Evolutionary conservation across 805 yeast species (phyloP), one percentile per base, ranked within the genome.

Genomic region (Wickerhamomyces ciferrii): DNA sequence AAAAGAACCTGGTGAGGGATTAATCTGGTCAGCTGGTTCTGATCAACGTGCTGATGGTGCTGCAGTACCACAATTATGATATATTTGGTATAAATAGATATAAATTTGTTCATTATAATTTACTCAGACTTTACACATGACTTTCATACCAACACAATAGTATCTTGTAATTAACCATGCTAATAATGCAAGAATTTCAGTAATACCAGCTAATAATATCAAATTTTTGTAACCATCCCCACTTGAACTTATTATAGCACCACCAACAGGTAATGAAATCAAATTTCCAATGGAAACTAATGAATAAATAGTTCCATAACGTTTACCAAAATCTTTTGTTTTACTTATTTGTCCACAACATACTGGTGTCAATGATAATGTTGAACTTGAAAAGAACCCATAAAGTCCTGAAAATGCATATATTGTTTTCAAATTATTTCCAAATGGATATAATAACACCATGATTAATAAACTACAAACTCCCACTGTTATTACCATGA

Each of bases 1-100:
- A 56, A 75, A 70, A 46, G 72, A 67, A 15, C 60, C 69, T n/a
- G 55, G 65, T 23, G 78, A 75, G 2, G 53, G 58, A 14, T 61
- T 75, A 35, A 72, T 81, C 2, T 83, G 78, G 60, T 69, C 83
- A 36, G 95, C 79, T 11, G 96, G 95, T 2, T 78, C 86, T 45
- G 96, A 87, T 53, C 75, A 71, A n/a, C 72, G 96, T 44, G 95
- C 91, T n/a, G 96, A 87, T 61, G 95, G 95, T 8, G 84, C 85
- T 2, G 83, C 92, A 11, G 76, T 76, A 15, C 81, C 88, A 14
- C 25, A 20, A 13, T n/a, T n/a, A n/a, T n/a, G n/a, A n/a, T n/a
- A n/a, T n/a, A n/a, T n/a, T n/a, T n/a, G n/a, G n/a, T 37, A 21
- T 37, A 21, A 37, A 5, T 66, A 71, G 46, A 47, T 73, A 18